phyloP scores from a whole-genome alignment of 176 grass and related monocot species.

The Musa schizocarpa region DNA sequence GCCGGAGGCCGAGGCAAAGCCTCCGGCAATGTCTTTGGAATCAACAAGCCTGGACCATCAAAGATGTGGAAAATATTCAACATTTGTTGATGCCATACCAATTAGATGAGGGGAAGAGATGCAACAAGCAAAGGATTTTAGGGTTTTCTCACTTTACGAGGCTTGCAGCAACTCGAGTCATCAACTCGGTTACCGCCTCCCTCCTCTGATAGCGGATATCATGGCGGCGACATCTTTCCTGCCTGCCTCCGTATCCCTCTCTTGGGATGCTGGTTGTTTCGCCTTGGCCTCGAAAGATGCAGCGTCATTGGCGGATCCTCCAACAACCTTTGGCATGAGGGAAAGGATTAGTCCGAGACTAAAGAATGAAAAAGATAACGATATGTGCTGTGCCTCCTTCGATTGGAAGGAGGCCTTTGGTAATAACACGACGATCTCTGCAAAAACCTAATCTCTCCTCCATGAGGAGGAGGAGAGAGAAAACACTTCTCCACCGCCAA shows the following conservation, averaged over 20 bases:
- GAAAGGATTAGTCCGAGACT: neutral
- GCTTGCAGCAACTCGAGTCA: slow-evolving; percentile 3
- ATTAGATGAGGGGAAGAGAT: neutral
- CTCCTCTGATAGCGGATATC: neutral
- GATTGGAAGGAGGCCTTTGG: slow-evolving; percentile 13
- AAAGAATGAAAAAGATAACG: neutral
- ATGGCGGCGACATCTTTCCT: neutral
- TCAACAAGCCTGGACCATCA: slow-evolving; percentile 12
- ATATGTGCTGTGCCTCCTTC: slow-evolving; percentile 7
- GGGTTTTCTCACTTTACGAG: slow-evolving; percentile 11
- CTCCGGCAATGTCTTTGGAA: slow-evolving; percentile 4
- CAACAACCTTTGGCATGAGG: slow-evolving; percentile 4
- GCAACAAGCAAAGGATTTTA: neutral
- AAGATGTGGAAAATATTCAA: neutral
- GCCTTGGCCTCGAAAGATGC: neutral
- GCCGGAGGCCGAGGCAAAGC: no score
- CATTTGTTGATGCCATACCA: neutral
- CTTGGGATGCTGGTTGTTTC: neutral
- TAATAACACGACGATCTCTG: neutral
- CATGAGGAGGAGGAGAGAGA: neutral
- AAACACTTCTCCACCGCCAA: neutral
- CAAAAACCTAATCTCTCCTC: neutral
- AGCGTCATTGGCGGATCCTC: neutral
- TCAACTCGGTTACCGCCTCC: slow-evolving; percentile 16
- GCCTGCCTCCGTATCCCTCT: neutral